Evolutionary conservation across 1,284 basidiomycete genomes (phyloP), one percentile per base, ranked within the genome.

Genomic region (Trametes polyzona): DNA sequence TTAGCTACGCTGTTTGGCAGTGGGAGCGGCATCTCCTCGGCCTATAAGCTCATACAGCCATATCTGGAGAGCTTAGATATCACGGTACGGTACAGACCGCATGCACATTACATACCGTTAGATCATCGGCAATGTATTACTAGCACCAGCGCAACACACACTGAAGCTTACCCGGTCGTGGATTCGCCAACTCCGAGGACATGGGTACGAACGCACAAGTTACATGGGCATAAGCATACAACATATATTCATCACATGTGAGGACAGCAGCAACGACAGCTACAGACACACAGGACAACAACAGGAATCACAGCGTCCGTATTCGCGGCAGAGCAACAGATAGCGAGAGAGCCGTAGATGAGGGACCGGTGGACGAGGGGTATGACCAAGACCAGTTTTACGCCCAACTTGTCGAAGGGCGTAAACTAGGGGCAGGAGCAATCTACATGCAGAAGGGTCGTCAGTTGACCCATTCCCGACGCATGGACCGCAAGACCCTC

Each of bases 1-100:
- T 92, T 52, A 90, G 86, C 70, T 93, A 84, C 67, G 78, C 87
- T 29, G 86, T 86, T 24, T 93, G 91, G 91, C 87, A 92, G 71
- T 79, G 82, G 58, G 81, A 83, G 66, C 92, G 90, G 74, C 74
- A 82, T 46, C 49, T 86, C 35, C 71, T 92, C 49, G 80, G 78
- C 3, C 21, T 61, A 27, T 61, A 40, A 53, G 19, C 12, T 32
- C 19, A n/a, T 12, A 10, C 5, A 2, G 29, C 27, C n/a, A n/a
- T n/a, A n/a, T n/a, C n/a, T n/a, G n/a, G n/a, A n/a, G n/a, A n/a
- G n/a, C n/a, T n/a, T n/a, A n/a, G n/a, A n/a, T n/a, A n/a, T n/a
- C n/a, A n/a, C n/a, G n/a, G n/a, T n/a, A n/a, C n/a, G n/a, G n/a
- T n/a, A n/a, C n/a, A n/a, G n/a, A n/a, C n/a, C 6, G 42, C 23